A percentile compares a stretch with the other conserved stretches of the same genome.
Conservation (phyloP, 345 rosid genomes). For the Aquilaria malaccensis region DNA sequence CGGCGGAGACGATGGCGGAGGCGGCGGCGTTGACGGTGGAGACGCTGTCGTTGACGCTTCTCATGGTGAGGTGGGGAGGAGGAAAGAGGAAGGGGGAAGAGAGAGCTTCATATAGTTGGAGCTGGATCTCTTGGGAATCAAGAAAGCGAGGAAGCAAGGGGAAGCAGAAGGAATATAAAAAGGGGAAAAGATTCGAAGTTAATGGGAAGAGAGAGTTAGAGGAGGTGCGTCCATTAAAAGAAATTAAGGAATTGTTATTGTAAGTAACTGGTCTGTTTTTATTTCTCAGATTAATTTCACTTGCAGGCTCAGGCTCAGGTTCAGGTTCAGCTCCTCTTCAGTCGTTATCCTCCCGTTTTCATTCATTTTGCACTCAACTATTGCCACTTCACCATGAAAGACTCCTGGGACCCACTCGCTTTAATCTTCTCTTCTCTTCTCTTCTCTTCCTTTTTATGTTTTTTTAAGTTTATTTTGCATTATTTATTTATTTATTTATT, state of each 20-base stretch:
- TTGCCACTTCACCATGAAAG: constrained; percentile 42
- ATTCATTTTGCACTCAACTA: constrained; percentile 32
- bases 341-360: constrained; percentile 58
- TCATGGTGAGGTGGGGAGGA: constrained; percentile 22
- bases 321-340: constrained; percentile 28
- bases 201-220: constrained; percentile 1
- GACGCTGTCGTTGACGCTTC: constrained; percentile 46
- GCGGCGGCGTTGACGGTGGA: constrained; percentile 94
- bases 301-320: constrained; percentile 2
- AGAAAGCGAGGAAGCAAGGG: too few relatives aligned
- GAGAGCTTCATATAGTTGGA: too few relatives aligned
- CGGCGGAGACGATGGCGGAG: constrained; percentile 84
- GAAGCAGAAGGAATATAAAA: too few relatives aligned
- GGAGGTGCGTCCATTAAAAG: neutral
- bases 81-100: too few relatives aligned
- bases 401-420: constrained; percentile 32
- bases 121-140: too few relatives aligned
- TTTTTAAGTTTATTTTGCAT: neutral
- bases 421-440: neutral
- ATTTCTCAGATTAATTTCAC: constrained; percentile 1
- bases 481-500: neutral
- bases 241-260: constrained; percentile 1
- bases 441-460: neutral
- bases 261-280: neutral
- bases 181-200: constrained; percentile 2